Conservation (phyloP, 139 green algal genomes). For the Pleodorina starrii region DNA sequence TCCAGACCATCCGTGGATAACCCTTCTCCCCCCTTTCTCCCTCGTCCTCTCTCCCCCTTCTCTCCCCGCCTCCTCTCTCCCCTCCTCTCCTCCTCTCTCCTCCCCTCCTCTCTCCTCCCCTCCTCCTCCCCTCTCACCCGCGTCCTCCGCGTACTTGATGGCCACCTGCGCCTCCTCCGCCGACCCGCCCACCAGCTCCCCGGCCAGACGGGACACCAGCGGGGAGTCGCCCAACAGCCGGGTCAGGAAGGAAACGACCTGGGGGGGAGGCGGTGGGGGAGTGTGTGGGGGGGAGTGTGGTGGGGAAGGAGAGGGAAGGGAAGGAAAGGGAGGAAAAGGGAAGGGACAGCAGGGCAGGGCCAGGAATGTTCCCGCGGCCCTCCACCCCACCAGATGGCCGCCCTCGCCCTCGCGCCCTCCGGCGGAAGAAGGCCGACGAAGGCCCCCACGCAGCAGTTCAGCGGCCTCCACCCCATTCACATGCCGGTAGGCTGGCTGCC, state of each 20-base stretch:
- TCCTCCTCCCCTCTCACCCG: not conserved
- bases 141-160: not conserved
- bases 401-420: no score
- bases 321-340: no score
- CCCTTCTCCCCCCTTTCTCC: not conserved
- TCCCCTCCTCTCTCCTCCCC: not conserved
- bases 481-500: no score
- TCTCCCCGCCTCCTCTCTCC: not conserved
- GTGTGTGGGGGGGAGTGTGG: no score
- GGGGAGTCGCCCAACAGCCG: conserved; percentile 20
- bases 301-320: no score
- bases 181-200: not conserved
- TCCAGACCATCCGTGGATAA: not conserved
- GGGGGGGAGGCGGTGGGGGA: no score
- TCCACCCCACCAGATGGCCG: no score
- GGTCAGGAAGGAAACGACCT: conserved; percentile 29
- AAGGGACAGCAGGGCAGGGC: no score
- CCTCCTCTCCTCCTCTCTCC: conserved; percentile 3
- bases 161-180: conserved; percentile 1
- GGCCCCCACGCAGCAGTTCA: no score
- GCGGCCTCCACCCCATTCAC: no score
- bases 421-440: no score
- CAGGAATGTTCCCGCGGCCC: no score
- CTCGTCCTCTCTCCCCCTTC: not conserved
- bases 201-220: not conserved